phyloP scores from a whole-genome alignment of 2,329 filamentous ascomycete species.

The Rhynchosporium secalis region DNA sequence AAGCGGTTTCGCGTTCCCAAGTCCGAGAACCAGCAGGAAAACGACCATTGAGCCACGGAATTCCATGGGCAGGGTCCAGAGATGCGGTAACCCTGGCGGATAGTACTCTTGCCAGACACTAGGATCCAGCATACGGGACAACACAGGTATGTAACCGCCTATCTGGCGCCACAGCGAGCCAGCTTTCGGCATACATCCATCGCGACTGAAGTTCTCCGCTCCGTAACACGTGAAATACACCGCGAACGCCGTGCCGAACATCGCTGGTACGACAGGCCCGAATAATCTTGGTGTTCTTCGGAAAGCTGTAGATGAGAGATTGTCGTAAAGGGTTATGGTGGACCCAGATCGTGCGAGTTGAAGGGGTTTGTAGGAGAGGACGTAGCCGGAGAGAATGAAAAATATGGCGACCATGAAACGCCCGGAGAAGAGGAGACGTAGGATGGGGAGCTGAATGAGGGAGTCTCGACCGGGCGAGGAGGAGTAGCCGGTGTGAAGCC shows the following conservation, averaged over 20 bases:
- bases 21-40: slow-evolving; percentile 11
- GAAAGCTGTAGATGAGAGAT: slow-evolving; percentile 21
- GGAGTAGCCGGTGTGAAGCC: not conserved
- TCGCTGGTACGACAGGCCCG: not conserved
- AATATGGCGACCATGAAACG: slow-evolving; percentile 49
- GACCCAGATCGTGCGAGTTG: slow-evolving; percentile 36
- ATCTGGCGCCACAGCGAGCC: not conserved
- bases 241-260: slow-evolving; percentile 4
- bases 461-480: not conserved
- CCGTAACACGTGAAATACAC: slow-evolving; percentile 8
- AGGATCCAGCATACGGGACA: slow-evolving; percentile 8
- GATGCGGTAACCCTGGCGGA: slow-evolving; percentile 5
- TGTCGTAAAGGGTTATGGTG: slow-evolving; percentile 41
- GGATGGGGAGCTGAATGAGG: slow-evolving; percentile 15
- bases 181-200: slow-evolving; percentile 1
- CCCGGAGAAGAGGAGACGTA: slow-evolving; percentile 32
- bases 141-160: slow-evolving; percentile 27
- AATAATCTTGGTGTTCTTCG: slow-evolving; percentile 14
- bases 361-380: slow-evolving; percentile 45
- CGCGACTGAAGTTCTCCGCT: not conserved
- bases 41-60: slow-evolving; percentile 13
- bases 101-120: slow-evolving; percentile 6
- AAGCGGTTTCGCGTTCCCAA: not conserved
- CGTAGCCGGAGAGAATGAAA: slow-evolving; percentile 51
- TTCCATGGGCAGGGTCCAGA: slow-evolving; percentile 16